Evolutionary conservation across 306 rosid species (phyloP).

Genomic region (Prunus fruticosa): DNA sequence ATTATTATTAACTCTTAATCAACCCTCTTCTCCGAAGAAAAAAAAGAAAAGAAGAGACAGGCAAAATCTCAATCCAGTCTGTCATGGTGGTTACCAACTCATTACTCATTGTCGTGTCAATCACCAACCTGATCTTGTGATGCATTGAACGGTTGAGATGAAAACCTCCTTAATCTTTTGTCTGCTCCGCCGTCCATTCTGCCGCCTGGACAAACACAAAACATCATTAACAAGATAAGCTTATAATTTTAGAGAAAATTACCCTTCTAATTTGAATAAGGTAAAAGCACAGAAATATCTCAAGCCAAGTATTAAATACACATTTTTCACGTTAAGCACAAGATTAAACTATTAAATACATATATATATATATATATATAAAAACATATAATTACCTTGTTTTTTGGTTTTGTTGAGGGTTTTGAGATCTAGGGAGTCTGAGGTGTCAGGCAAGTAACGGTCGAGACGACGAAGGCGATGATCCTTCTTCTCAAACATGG

Average conservation of each 20-base stretch:
- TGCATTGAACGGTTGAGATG: slow-evolving; percentile 41
- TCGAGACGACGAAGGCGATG: slow-evolving; percentile 41
- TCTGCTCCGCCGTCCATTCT: slow-evolving; percentile 25
- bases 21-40: not conserved
- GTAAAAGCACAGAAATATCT: slow-evolving; percentile 35
- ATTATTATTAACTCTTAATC: not conserved
- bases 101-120: too few species aligned
- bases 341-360: too few species aligned
- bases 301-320: too few species aligned
- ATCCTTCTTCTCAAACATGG: slow-evolving; percentile 43
- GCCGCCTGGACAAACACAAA: slow-evolving; percentile 15
- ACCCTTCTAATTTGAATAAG: too few species aligned
- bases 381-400: slow-evolving; percentile 37
- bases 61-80: too few species aligned
- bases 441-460: slow-evolving; percentile 56
- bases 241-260: not conserved
- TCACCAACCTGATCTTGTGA: slow-evolving; percentile 52
- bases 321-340: too few species aligned
- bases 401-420: slow-evolving; percentile 21
- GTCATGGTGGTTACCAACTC: too few species aligned
- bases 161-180: slow-evolving; percentile 37
- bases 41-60: too few species aligned
- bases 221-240: not conserved
- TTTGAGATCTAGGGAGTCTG: slow-evolving; percentile 63
- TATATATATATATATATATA: too few species aligned